These are phyloP conservation scores for Emmonsia crescens DNA, from an alignment of 2,329 filamentous ascomycete genomes.

Conservation along the genomic window DNA sequence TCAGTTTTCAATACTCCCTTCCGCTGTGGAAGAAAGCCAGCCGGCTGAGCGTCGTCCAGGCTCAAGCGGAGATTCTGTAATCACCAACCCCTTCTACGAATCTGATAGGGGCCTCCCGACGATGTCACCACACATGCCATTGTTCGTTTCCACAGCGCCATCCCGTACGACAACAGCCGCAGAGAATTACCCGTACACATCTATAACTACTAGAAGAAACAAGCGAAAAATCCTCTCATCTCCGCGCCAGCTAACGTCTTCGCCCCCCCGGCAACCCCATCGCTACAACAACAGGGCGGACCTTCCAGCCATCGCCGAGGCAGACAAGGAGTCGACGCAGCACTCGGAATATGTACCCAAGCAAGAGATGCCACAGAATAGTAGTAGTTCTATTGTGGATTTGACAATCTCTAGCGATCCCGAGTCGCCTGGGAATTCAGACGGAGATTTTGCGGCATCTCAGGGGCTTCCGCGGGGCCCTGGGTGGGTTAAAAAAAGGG, in stretches of 20 bases:
- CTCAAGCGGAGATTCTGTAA: conserved; percentile 11
- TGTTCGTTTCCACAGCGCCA: conserved; percentile 12
- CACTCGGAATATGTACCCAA: neutral
- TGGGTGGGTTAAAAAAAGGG: conserved; percentile 21
- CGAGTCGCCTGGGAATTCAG: conserved; percentile 18
- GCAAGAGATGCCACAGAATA: conserved; percentile 8
- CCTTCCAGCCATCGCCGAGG: neutral
- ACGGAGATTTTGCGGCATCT: conserved; percentile 21
- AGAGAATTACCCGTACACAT: neutral
- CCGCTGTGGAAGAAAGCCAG: conserved; percentile 5
- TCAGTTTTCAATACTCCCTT: conserved; percentile 4
- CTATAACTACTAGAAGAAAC: neutral
- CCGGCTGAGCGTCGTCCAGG: conserved; percentile 3
- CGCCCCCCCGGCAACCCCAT: neutral
- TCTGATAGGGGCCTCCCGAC: conserved; percentile 14
- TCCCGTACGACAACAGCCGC: conserved; percentile 6
- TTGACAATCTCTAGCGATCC: conserved; percentile 29
- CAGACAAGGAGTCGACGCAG: neutral
- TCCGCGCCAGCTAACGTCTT: neutral
- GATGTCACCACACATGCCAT: conserved; percentile 6
- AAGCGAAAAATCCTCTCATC: conserved; percentile 5
- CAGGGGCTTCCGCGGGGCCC: conserved; percentile 20
- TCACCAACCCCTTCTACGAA: conserved; percentile 26
- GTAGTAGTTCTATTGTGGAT: conserved; percentile 23
- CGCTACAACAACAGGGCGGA: neutral